Evolutionary conservation across 768 basidiomycete genomes (phyloP).

Genomic region (Pleurotus platypus): DNA sequence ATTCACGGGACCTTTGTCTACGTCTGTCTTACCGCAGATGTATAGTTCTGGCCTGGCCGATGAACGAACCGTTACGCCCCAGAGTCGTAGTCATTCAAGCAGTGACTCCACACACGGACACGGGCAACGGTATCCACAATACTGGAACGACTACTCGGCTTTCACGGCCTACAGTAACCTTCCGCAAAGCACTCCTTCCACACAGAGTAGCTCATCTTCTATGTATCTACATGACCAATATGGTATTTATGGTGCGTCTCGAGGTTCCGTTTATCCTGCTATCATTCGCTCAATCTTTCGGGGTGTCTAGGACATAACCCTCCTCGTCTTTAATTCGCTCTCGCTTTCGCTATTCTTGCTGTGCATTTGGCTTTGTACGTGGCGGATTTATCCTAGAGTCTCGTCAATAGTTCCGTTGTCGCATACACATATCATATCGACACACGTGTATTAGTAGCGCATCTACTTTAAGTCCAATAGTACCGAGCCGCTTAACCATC

Average conservation of each 20-base stretch:
- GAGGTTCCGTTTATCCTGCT: too few relatives aligned
- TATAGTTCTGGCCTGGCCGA: slow-evolving; percentile 72
- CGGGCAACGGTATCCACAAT: slow-evolving; percentile 43
- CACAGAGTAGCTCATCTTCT: background rate
- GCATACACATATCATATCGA: too few relatives aligned
- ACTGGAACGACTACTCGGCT: slow-evolving; percentile 53
- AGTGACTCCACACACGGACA: slow-evolving; percentile 13
- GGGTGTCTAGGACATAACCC: background rate
- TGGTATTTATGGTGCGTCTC: slow-evolving; percentile 9
- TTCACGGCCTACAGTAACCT: slow-evolving; percentile 37
- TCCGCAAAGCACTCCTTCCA: slow-evolving; percentile 4
- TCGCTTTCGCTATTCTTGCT: background rate
- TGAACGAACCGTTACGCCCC: slow-evolving; percentile 26
- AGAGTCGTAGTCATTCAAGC: slow-evolving; percentile 16
- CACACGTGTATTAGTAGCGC: too few relatives aligned
- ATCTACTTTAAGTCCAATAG: too few relatives aligned
- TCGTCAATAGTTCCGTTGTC: too few relatives aligned
- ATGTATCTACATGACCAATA: slow-evolving; percentile 11
- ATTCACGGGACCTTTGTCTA: slow-evolving; percentile 53
- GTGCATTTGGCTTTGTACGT: too few relatives aligned
- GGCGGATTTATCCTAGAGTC: too few relatives aligned
- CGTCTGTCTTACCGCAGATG: slow-evolving; percentile 69
- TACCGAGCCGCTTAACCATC: too few relatives aligned
- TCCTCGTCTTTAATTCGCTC: background rate
- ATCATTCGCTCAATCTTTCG: too few relatives aligned